phyloP scores from a whole-genome alignment of 345 rosid genomes.

The Physaria fendleri region DNA sequence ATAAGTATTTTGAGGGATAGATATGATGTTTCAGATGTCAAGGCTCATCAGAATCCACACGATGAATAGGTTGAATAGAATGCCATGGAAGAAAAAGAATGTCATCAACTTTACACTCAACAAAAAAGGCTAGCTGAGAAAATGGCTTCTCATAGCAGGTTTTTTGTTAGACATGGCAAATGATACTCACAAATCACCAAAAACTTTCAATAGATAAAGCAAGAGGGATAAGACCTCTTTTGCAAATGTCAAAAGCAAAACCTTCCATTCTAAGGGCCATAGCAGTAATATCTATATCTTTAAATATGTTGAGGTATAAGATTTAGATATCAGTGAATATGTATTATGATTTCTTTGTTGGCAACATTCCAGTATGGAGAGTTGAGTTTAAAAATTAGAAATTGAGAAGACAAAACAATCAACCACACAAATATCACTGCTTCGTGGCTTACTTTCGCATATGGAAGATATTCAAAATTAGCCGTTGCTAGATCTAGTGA shows the following conservation, averaged over 20 bases:
- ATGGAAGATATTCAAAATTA: not conserved
- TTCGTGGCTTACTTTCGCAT: not conserved
- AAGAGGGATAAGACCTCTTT: not conserved
- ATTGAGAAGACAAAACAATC: not conserved
- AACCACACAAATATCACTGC: not conserved
- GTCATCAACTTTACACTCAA: not conserved
- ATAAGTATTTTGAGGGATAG: not conserved
- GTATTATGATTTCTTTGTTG: not conserved
- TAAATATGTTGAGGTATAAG: not conserved
- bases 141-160: not conserved
- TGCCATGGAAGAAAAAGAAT: not conserved
- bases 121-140: not conserved
- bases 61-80: not conserved
- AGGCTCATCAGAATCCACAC: slow-evolving; percentile 1
- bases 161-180: not conserved
- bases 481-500: not conserved
- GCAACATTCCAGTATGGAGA: not conserved
- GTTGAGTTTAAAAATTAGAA: not conserved
- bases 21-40: not conserved
- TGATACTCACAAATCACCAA: not conserved
- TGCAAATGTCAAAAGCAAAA: not conserved
- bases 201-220: not conserved
- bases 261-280: not conserved
- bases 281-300: not conserved
- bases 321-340: not conserved